A percentile compares a stretch with the other conserved stretches of the same genome.
phyloP scores from a whole-genome alignment of 1,284 basidiomycete species.

The Afroboletus lepidellus region DNA sequence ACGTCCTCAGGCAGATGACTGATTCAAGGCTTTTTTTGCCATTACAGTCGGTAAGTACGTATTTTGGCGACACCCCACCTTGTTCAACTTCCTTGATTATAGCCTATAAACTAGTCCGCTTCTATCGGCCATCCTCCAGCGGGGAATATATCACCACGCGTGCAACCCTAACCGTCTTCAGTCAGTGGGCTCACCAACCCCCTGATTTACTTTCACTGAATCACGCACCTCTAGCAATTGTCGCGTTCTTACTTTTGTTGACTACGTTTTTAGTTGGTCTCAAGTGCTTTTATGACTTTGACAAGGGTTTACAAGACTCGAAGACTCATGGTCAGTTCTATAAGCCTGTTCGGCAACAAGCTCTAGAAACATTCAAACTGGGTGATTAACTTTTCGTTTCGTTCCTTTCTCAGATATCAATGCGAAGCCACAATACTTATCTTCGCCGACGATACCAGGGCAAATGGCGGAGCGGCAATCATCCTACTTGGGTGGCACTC shows the following conservation, averaged over 20 bases:
- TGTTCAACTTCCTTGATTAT: constrained; percentile 6
- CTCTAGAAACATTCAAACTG: constrained; percentile 25
- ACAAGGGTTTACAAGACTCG: constrained; percentile 65
- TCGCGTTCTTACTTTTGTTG: constrained; percentile 71
- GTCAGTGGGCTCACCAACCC: constrained; percentile 46
- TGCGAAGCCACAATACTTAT: constrained; percentile 46
- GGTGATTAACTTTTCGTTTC: constrained; percentile 35
- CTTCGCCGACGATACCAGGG: constrained; percentile 39
- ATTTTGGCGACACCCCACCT: background rate
- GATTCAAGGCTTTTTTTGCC: constrained; percentile 2
- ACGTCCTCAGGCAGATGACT: constrained; percentile 14
- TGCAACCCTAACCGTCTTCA: constrained; percentile 75
- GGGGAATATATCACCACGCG: constrained; percentile 64
- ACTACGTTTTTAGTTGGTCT: constrained; percentile 71
- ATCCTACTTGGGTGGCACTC: constrained; percentile 29
- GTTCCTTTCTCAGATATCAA: constrained; percentile 44
- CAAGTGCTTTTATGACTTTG: constrained; percentile 77
- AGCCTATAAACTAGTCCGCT: constrained; percentile 81
- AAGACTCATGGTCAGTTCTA: constrained; percentile 71
- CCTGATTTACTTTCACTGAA: background rate
- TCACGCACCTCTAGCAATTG: constrained; percentile 49
- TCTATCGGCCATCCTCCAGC: constrained; percentile 61
- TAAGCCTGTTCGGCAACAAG: constrained; percentile 34
- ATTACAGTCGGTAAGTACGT: constrained; percentile 40
- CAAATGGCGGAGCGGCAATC: constrained; percentile 47